Conservation (phyloP, 257 asterid genomes). For the Penstemon eatonii region DNA sequence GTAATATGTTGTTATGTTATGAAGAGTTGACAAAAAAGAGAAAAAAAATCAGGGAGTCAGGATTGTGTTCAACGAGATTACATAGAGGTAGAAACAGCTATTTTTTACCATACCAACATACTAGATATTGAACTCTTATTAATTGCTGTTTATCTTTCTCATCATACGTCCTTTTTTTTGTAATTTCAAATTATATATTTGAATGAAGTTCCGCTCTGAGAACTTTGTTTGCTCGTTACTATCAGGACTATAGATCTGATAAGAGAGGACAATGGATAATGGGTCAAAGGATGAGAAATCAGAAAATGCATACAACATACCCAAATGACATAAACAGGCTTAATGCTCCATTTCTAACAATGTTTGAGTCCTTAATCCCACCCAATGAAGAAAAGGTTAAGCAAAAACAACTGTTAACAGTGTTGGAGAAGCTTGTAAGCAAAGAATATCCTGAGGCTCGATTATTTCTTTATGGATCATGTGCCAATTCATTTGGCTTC, state of each 20-base stretch:
- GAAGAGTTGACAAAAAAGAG: neutral
- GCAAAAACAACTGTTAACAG: conserved; percentile 66
- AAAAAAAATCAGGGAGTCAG: neutral
- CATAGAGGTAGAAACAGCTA: neutral
- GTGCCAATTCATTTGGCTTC: conserved; percentile 96
- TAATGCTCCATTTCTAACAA: conserved; percentile 52
- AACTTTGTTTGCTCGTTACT: conserved; percentile 17
- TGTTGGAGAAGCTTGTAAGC: conserved; percentile 62
- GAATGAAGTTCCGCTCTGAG: conserved; percentile 16
- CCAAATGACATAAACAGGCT: conserved; percentile 58
- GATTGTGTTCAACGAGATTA: neutral
- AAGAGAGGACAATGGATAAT: conserved; percentile 75
- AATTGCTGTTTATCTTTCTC: neutral
- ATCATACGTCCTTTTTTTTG: neutral
- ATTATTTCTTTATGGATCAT: conserved; percentile 82
- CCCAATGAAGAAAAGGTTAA: conserved; percentile 84
- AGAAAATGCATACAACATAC: conserved; percentile 49
- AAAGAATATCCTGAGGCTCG: conserved; percentile 89
- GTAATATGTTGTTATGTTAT: neutral
- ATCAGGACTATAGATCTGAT: conserved; percentile 89
- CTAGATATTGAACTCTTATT: neutral
- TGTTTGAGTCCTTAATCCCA: conserved; percentile 80
- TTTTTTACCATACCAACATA: neutral
- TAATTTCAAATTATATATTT: neutral
- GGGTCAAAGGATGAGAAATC: conserved; percentile 69